Evolutionary conservation across 495 filamentous ascomycete genomes (phyloP).

Genomic region (Aspergillus homomorphus): DNA sequence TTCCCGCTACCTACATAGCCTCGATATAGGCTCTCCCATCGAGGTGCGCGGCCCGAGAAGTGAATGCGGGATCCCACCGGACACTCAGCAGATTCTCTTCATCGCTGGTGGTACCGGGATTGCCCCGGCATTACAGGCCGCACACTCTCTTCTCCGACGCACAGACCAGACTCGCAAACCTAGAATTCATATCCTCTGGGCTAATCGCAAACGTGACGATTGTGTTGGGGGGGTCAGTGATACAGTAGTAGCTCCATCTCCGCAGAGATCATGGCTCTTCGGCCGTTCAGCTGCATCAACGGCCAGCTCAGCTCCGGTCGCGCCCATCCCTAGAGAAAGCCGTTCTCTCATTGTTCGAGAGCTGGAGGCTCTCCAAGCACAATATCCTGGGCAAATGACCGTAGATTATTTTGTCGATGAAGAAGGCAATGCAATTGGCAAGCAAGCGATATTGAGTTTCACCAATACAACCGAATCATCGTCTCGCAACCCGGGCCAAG

Average conservation of each 20-base stretch:
- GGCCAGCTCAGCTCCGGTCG: not conserved
- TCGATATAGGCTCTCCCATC: slow-evolving; percentile 58
- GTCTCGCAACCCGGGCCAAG: slow-evolving; percentile 24
- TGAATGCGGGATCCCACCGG: slow-evolving; percentile 60
- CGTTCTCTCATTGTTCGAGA: slow-evolving; percentile 56
- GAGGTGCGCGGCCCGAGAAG: slow-evolving; percentile 75
- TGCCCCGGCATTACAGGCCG: slow-evolving; percentile 82
- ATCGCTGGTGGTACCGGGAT: slow-evolving; percentile 93
- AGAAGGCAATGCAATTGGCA: slow-evolving; percentile 60
- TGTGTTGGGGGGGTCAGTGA: slow-evolving; percentile 47
- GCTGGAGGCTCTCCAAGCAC: slow-evolving; percentile 55
- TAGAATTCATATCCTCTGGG: slow-evolving; percentile 66
- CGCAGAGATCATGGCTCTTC: slow-evolving; percentile 33
- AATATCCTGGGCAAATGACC: slow-evolving; percentile 52
- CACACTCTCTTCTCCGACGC: slow-evolving; percentile 51
- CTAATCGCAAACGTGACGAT: slow-evolving; percentile 57
- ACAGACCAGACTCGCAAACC: slow-evolving; percentile 24
- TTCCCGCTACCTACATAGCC: slow-evolving; percentile 64
- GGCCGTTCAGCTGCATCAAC: slow-evolving; percentile 25
- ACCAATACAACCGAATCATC: slow-evolving; percentile 21
- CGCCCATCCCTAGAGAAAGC: not conserved
- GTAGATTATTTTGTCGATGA: slow-evolving; percentile 79
- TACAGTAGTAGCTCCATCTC: slow-evolving; percentile 16
- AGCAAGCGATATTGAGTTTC: slow-evolving; percentile 42
- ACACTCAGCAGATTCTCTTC: slow-evolving; percentile 65